Conservation (phyloP, 2,329 filamentous ascomycete genomes). For the Aspergillus candidus region DNA sequence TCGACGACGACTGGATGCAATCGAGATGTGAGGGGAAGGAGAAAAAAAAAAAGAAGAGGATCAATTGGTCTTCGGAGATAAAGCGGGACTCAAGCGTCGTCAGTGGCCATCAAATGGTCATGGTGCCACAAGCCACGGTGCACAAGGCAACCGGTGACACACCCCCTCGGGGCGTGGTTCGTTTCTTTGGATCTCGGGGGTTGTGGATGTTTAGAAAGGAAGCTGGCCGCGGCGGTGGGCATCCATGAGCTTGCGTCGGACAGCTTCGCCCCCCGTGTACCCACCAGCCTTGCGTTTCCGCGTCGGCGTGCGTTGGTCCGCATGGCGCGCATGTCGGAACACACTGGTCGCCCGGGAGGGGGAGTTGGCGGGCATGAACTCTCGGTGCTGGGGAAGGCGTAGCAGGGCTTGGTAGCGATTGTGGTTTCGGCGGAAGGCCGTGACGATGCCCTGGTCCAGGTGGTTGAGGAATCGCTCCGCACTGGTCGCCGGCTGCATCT, state of each 20-base stretch:
- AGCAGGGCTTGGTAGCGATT: constrained; percentile 45
- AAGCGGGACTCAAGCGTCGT: background rate
- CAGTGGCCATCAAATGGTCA: background rate
- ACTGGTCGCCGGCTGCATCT: constrained; percentile 25
- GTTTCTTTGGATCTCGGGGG: background rate
- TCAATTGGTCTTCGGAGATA: background rate
- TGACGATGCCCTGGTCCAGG: constrained; percentile 65
- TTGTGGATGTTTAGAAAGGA: constrained; percentile 24
- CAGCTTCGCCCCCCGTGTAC: constrained; percentile 36
- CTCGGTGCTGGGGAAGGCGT: constrained; percentile 42
- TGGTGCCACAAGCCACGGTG: background rate
- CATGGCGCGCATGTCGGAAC: constrained; percentile 36
- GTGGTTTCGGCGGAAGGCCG: constrained; percentile 65
- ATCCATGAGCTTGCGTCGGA: constrained; percentile 40
- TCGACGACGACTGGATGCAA: background rate
- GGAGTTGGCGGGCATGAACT: constrained; percentile 42
- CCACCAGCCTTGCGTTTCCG: constrained; percentile 35
- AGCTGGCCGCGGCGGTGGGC: constrained; percentile 36
- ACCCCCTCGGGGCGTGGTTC: no score
- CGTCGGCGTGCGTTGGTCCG: constrained; percentile 36
- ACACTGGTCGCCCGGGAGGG: constrained; percentile 39
- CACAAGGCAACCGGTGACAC: background rate
- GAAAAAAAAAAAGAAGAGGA: background rate
- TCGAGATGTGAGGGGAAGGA: background rate
- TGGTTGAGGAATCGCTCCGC: constrained; percentile 56